These are phyloP conservation scores for Fusarium tupiense DNA, from an alignment of 2,329 filamentous ascomycete genomes.

Conservation along the genomic window DNA sequence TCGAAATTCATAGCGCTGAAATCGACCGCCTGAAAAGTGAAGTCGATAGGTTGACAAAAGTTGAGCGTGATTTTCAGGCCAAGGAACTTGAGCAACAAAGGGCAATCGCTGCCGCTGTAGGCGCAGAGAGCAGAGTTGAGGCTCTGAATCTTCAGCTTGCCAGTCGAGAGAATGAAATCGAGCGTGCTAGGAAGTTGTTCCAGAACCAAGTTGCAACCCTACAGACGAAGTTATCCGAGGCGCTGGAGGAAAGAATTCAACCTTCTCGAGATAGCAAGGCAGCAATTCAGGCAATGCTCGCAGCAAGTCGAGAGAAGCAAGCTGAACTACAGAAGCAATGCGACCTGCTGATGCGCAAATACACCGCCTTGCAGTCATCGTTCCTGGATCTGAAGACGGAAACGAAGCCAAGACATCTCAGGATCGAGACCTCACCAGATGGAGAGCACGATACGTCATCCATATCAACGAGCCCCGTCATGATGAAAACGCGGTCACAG, in stretches of 20 bases:
- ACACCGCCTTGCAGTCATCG: slow-evolving; percentile 61
- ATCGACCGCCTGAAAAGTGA: slow-evolving; percentile 68
- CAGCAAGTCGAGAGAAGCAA: slow-evolving; percentile 64
- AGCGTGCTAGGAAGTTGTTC: slow-evolving; percentile 55
- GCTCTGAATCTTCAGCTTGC: slow-evolving; percentile 67
- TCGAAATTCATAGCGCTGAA: slow-evolving; percentile 69
- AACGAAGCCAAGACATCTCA: slow-evolving; percentile 32
- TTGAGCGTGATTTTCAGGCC: slow-evolving; percentile 71
- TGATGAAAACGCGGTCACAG: slow-evolving; percentile 50
- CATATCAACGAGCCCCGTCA: slow-evolving; percentile 51
- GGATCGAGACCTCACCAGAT: slow-evolving; percentile 37
- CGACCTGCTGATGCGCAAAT: slow-evolving; percentile 60
- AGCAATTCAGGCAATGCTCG: slow-evolving; percentile 57
- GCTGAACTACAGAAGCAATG: slow-evolving; percentile 64
- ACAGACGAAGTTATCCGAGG: slow-evolving; percentile 56
- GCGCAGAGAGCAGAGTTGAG: slow-evolving; percentile 68
- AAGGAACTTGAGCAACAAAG: slow-evolving; percentile 68
- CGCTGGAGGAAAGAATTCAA: slow-evolving; percentile 43
- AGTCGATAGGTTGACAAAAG: slow-evolving; percentile 67
- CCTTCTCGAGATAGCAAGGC: slow-evolving; percentile 46
- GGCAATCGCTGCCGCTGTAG: slow-evolving; percentile 66
- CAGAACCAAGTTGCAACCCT: slow-evolving; percentile 60
- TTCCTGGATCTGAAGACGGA: slow-evolving; percentile 59
- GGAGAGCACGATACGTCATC: slow-evolving; percentile 50
- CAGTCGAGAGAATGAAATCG: slow-evolving; percentile 59